phyloP scores from a whole-genome alignment of 2,329 filamentous ascomycete genomes.

The Parastagonospora nodorum region DNA sequence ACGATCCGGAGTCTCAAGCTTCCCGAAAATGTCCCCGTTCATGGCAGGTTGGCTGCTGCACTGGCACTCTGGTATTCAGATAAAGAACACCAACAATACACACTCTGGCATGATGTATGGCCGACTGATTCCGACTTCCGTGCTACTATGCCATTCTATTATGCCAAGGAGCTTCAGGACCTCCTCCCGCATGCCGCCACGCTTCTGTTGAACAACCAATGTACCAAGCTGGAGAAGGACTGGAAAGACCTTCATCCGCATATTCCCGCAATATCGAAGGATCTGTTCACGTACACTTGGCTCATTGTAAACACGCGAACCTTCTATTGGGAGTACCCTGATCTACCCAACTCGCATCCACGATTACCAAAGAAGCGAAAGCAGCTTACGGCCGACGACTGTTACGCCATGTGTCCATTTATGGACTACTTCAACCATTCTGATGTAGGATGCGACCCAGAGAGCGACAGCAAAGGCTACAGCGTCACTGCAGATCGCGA shows the following conservation, averaged over 20 bases:
- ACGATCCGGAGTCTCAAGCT: conserved; percentile 57
- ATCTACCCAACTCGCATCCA: conserved; percentile 46
- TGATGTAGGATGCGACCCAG: conserved; percentile 56
- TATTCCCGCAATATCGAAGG: conserved; percentile 51
- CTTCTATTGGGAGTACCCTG: conserved; percentile 60
- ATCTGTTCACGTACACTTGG: conserved; percentile 62
- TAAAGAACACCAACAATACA: conserved; percentile 50
- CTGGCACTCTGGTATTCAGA: conserved; percentile 57
- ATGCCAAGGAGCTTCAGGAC: conserved; percentile 51
- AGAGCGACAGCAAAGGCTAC: conserved; percentile 59
- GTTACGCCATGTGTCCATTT: conserved; percentile 72
- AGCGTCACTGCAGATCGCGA: conserved; percentile 57
- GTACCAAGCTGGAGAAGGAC: conserved; percentile 56
- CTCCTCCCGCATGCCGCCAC: conserved; percentile 45
- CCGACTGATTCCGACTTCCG: conserved; percentile 66
- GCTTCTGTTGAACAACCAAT: conserved; percentile 61
- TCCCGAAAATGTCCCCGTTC: conserved; percentile 63
- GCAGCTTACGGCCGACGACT: conserved; percentile 56
- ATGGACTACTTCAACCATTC: conserved; percentile 73
- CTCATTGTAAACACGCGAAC: conserved; percentile 64
- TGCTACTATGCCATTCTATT: conserved; percentile 62
- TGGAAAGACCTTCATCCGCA: conserved; percentile 52
- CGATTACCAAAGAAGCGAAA: conserved; percentile 49
- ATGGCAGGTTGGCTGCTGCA: conserved; percentile 74
- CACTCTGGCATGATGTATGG: conserved; percentile 69